These are phyloP conservation scores for Oenanthe javanica DNA, from an alignment of 140 eudicot genomes.

Conservation along the genomic window DNA sequence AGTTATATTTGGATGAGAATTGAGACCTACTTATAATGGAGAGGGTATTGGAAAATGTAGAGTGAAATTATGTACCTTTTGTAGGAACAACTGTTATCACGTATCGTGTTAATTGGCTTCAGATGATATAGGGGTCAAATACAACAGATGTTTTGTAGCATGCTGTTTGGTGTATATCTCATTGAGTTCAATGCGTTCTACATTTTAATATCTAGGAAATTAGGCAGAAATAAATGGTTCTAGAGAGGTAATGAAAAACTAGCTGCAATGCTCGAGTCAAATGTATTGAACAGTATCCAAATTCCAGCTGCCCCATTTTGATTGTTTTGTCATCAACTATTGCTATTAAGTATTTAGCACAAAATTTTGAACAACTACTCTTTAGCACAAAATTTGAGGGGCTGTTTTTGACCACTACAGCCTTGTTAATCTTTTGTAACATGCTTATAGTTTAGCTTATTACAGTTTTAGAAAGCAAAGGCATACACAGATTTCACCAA, in stretches of 20 bases:
- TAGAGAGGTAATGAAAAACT: neutral
- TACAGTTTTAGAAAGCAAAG: neutral
- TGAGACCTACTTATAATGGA: neutral
- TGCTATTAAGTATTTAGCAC: neutral
- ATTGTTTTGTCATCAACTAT: neutral
- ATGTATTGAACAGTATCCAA: neutral
- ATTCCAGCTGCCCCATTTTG: neutral
- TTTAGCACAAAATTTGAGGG: neutral
- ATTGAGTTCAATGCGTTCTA: neutral
- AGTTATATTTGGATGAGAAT: neutral
- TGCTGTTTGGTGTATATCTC: neutral
- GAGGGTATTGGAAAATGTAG: neutral
- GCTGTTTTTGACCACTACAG: neutral
- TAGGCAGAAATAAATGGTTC: neutral
- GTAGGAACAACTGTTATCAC: neutral
- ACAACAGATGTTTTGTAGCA: neutral
- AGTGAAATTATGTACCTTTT: neutral
- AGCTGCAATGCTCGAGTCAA: neutral
- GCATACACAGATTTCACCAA: neutral
- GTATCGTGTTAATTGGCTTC: neutral
- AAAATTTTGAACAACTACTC: neutral
- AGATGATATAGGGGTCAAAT: neutral
- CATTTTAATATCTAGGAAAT: neutral
- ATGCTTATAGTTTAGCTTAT: neutral
- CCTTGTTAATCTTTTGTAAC: neutral